These are phyloP conservation scores for Cordyceps farinosa DNA, from an alignment of 2,329 filamentous ascomycete genomes.

Conservation along the genomic window DNA sequence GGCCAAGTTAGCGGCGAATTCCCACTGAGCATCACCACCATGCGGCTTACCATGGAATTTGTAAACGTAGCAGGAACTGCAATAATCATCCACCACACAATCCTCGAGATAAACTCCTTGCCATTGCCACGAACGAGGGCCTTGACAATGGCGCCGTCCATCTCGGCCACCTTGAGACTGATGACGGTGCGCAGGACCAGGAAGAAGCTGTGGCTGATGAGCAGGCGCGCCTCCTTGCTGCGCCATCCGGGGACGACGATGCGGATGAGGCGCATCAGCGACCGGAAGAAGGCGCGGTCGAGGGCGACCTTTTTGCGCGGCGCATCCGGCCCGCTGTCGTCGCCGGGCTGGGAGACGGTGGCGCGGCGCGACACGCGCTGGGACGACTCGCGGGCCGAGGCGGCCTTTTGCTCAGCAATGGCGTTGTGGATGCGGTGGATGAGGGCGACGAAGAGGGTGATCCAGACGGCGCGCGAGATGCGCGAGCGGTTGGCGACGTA, in stretches of 20 bases:
- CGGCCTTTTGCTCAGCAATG: constrained; percentile 88
- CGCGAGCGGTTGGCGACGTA: constrained; percentile 77
- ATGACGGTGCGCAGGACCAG: constrained; percentile 86
- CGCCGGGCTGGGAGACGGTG: constrained; percentile 42
- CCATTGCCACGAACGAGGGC: constrained; percentile 87
- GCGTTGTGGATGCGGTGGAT: constrained; percentile 86
- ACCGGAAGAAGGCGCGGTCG: constrained; percentile 77
- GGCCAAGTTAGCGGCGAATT: background rate
- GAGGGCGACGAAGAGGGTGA: constrained; percentile 76
- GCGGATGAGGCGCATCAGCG: constrained; percentile 69
- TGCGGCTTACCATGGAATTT: constrained; percentile 83
- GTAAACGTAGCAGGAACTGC: constrained; percentile 95
- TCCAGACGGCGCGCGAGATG: constrained; percentile 79
- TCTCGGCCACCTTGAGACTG: constrained; percentile 90
- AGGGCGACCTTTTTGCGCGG: constrained; percentile 81
- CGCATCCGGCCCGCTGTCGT: constrained; percentile 28
- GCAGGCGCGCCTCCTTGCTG: constrained; percentile 80
- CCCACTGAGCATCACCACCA: background rate
- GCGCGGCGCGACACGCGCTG: constrained; percentile 45
- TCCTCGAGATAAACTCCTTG: constrained; percentile 79
- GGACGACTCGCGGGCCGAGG: constrained; percentile 65
- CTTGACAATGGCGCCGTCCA: constrained; percentile 92
- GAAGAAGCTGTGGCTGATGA: constrained; percentile 91
- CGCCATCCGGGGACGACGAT: constrained; percentile 90
- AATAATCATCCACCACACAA: constrained; percentile 98